Conservation (phyloP, 2,329 filamentous ascomycete genomes). For the Alternaria consortialis region DNA sequence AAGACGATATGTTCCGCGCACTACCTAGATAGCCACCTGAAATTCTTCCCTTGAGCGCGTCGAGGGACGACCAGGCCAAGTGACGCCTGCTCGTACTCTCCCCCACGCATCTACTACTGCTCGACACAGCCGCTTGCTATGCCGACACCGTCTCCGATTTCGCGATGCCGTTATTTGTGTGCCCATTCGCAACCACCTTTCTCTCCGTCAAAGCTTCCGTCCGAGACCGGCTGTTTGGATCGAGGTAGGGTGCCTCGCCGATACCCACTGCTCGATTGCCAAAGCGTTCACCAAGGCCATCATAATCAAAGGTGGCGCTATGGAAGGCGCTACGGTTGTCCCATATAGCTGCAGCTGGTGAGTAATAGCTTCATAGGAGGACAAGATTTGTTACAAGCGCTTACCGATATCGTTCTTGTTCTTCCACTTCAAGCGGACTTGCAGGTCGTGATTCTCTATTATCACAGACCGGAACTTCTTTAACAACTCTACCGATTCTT, state of each 20-base stretch:
- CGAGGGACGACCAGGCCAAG: too few relatives aligned
- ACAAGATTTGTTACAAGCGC: neutral
- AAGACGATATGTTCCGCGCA: neutral
- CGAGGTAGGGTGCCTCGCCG: slow-evolving; percentile 52
- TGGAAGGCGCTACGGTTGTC: slow-evolving; percentile 47
- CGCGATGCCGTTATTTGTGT: neutral
- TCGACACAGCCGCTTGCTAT: neutral
- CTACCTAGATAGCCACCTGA: neutral
- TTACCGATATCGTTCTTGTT: slow-evolving; percentile 26
- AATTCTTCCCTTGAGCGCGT: neutral
- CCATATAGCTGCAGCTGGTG: slow-evolving; percentile 49
- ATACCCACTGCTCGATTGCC: slow-evolving; percentile 50
- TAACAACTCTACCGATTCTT: slow-evolving; percentile 36
- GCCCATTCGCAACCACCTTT: neutral
- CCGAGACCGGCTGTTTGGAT: slow-evolving; percentile 41
- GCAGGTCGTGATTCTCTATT: slow-evolving; percentile 53
- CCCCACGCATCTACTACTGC: neutral
- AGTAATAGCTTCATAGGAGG: neutral
- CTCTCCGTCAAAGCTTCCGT: slow-evolving; percentile 31
- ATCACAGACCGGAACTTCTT: slow-evolving; percentile 20
- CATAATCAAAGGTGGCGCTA: slow-evolving; percentile 32
- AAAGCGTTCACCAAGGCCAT: slow-evolving; percentile 24
- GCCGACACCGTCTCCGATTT: slow-evolving; percentile 9
- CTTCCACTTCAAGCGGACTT: slow-evolving; percentile 54
- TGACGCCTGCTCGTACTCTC: too few relatives aligned